Evolutionary conservation across 768 basidiomycete genomes (phyloP), one percentile per base, ranked within the genome.

Genomic region (Gyrodon lividus): DNA sequence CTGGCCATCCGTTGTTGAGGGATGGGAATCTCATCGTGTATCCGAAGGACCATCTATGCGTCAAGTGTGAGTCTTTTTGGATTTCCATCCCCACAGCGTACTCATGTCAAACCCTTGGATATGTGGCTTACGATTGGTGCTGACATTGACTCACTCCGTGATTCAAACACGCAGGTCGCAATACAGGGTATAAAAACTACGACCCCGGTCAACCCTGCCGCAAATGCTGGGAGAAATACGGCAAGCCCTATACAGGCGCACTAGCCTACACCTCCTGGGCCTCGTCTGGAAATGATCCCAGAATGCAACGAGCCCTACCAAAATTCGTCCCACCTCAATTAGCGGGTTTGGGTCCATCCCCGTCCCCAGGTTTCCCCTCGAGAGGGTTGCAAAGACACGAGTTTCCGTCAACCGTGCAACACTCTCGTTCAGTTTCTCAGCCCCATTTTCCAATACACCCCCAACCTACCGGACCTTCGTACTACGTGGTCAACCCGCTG

Each of bases 151-250:
- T 51, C 13, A 55, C 26, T 4, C n/a, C n/a, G 12, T 50, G 12
- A 37, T 19, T 26, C 23, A 57, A n/a, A 7, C 16, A 16, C 9
- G 28, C 45, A 91, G 89, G 89, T 59, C 72, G 73, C 34, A 92
- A 92, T 64, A 81, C 78, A 0, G 89, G 90, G 2, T 92, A 84
- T 70, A 89, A 88, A 66, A 72, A 77, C 50, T 72, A 71, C 33
- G 87, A 91, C 64, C 86, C 87, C 0, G 63, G 74, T 1, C 72
- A 81, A 50, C 86, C 89, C 6, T 91, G 90, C 61, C 73, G 75
- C 51, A 79, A 78, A 50, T 92, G 91, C 70, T 92, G 89, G 90
- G 70, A 76, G 6, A 84, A 82, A 57, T 84, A 85, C 66, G 75
- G 77, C 0, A 82, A 78, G 56, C 72, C 77, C 0, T 92, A 83